phyloP scores from a whole-genome alignment of 768 basidiomycete genomes.

The Agaricus subrufescens region DNA sequence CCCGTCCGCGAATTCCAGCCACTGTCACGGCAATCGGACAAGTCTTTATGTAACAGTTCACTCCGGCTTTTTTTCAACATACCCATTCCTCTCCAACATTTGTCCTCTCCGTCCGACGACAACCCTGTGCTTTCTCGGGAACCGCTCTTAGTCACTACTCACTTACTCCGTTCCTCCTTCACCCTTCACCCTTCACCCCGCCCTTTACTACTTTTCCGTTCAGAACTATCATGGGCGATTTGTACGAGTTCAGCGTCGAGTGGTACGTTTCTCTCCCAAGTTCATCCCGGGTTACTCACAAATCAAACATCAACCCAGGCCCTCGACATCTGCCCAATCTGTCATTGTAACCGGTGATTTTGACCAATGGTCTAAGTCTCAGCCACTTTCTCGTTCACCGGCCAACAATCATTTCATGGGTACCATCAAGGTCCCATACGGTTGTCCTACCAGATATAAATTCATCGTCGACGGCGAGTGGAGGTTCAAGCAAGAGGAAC shows the following conservation, averaged over 20 bases:
- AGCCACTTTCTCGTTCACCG: slow-evolving; percentile 10
- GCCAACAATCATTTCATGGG: slow-evolving; percentile 50
- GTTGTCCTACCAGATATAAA: slow-evolving; percentile 64
- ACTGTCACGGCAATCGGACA: no score
- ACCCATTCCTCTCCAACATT: no score
- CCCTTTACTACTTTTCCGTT: background rate
- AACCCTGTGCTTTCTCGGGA: no score
- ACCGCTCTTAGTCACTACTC: background rate
- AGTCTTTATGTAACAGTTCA: no score
- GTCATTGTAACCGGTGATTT: slow-evolving; percentile 77
- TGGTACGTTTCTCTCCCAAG: slow-evolving; percentile 32
- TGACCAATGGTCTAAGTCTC: slow-evolving; percentile 38
- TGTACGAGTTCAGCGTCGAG: slow-evolving; percentile 48
- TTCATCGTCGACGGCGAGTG: slow-evolving; percentile 76
- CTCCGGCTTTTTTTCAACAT: no score
- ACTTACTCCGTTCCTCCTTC: background rate
- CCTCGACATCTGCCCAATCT: slow-evolving; percentile 43
- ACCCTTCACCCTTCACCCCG: background rate
- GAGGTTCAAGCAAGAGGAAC: slow-evolving; percentile 47
- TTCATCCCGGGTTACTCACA: background rate
- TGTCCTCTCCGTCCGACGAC: no score
- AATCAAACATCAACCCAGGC: slow-evolving; percentile 36
- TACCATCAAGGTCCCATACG: slow-evolving; percentile 53
- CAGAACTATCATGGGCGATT: slow-evolving; percentile 25
- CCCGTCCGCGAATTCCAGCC: background rate